Conservation (phyloP, 768 basidiomycete genomes). For the Wakefieldia striispora region DNA sequence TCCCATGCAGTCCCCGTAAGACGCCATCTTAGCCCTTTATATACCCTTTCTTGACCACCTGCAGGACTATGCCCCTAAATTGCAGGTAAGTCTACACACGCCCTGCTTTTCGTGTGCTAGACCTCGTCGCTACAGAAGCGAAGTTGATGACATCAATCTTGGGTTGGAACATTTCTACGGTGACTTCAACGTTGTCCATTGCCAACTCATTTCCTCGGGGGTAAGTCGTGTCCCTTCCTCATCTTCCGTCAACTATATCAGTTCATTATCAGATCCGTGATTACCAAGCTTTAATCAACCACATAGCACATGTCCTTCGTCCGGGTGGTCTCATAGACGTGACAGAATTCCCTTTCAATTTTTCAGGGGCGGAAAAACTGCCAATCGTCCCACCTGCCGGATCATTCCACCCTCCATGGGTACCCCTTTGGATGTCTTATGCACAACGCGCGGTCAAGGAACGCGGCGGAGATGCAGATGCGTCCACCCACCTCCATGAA, state of each 20-base stretch:
- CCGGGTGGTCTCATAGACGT: slow-evolving; percentile 68
- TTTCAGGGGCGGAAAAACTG: slow-evolving; percentile 52
- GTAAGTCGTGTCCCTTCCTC: slow-evolving; percentile 42
- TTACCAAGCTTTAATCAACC: slow-evolving; percentile 60
- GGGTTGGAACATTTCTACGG: slow-evolving; percentile 81
- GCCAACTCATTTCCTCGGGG: slow-evolving; percentile 68
- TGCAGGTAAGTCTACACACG: slow-evolving; percentile 47
- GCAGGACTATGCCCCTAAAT: slow-evolving; percentile 66
- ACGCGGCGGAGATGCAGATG: slow-evolving; percentile 63
- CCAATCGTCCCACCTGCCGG: slow-evolving; percentile 43
- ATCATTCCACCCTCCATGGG: slow-evolving; percentile 51
- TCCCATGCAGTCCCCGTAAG: slow-evolving; percentile 74
- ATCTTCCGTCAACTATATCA: slow-evolving; percentile 15
- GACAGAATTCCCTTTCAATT: slow-evolving; percentile 65
- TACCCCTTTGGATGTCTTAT: slow-evolving; percentile 60
- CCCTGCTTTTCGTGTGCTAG: slow-evolving; percentile 1
- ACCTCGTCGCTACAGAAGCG: slow-evolving; percentile 49
- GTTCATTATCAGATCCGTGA: slow-evolving; percentile 56
- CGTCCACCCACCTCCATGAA: slow-evolving; percentile 50
- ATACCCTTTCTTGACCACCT: slow-evolving; percentile 18
- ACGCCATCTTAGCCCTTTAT: slow-evolving; percentile 12
- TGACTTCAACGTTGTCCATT: slow-evolving; percentile 74
- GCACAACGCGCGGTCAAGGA: slow-evolving; percentile 50
- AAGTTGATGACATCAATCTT: slow-evolving; percentile 83
- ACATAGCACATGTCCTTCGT: slow-evolving; percentile 63